phyloP scores from a whole-genome alignment of 177 flowering plant species.

The Vitis hybrid region DNA sequence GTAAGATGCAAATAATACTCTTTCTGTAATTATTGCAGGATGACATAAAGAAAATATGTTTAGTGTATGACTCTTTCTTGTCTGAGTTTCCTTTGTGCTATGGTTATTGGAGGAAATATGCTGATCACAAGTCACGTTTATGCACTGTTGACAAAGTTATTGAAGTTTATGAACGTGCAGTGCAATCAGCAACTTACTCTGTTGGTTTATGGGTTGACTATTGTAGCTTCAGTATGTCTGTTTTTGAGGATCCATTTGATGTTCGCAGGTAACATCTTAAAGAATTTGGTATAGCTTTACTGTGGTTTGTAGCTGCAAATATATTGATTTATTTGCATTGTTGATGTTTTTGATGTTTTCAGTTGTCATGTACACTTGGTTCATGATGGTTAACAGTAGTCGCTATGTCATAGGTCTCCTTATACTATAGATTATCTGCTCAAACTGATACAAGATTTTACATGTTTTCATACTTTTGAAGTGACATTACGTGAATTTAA shows the following conservation, averaged over 20 bases:
- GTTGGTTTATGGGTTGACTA: constrained; percentile 84
- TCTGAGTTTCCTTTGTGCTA: constrained; percentile 81
- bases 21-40: constrained; percentile 51
- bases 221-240: constrained; percentile 55
- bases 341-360: no score
- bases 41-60: constrained; percentile 53
- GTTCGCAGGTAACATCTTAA: constrained; percentile 62
- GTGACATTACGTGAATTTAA: no score
- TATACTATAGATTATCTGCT: no score
- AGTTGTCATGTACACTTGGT: no score
- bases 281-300: neutral
- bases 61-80: constrained; percentile 78
- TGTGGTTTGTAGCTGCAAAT: neutral
- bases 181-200: constrained; percentile 61
- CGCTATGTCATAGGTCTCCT: no score
- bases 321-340: neutral
- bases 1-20: constrained; percentile 1
- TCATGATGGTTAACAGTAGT: no score
- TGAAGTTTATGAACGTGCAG: constrained; percentile 76
- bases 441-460: no score
- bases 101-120: constrained; percentile 94
- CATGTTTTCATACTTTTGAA: no score
- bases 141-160: constrained; percentile 52
- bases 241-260: constrained; percentile 70
- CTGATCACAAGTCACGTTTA: constrained; percentile 60